Evolutionary conservation across 2,329 filamentous ascomycete genomes (phyloP), one percentile per base, ranked within the genome.

Genomic region (Trichoderma asperellum): DNA sequence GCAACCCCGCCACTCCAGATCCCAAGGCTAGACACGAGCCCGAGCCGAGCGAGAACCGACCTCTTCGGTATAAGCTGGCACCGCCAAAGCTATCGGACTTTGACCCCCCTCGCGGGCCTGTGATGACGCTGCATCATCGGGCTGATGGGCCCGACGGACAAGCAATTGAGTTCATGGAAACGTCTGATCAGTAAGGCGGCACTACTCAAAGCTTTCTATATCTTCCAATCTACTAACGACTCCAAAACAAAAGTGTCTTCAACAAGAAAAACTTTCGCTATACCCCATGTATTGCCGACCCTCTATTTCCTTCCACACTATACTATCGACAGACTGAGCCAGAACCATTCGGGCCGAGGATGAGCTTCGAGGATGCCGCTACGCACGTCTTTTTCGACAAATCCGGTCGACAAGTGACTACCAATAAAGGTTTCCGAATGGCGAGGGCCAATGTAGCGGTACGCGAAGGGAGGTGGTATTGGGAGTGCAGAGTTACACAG

Each of bases 331-430:
- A 93, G 73, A 96, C 93, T 55, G 96, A 98, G 77, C 88, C 92
- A 6, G 89, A 89, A 70, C 96, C 96, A 0, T 94, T 92, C 75
- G 89, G 90, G 37, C 87, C 96, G 5, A 91, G 94, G 68, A 90
- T 99, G 78, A 96, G 92, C 81, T 97, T 96, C 76, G 95, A 98
- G 78, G 96, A 99, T 80, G 91, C 92, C 40, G 92, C 95, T 40
- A 89, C 90, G 11, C 92, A 92, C 77, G 92, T 97, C 78, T 92
- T 91, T 76, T 93, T 97, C 76, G 91, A 94, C 76, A 87, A 88
- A 71, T 86, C 88, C 47, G 94, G 91, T 8, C 88, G 87, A 24
- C 89, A 93, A 60, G 88, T 97, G 65, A 97, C 92, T 0, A 97
- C 96, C 16, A 90, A 95, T 73, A 97, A 97, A 79, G 94, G 96